Conservation (phyloP, 176 grass and related monocot genomes). For the Avena eriantha region DNA sequence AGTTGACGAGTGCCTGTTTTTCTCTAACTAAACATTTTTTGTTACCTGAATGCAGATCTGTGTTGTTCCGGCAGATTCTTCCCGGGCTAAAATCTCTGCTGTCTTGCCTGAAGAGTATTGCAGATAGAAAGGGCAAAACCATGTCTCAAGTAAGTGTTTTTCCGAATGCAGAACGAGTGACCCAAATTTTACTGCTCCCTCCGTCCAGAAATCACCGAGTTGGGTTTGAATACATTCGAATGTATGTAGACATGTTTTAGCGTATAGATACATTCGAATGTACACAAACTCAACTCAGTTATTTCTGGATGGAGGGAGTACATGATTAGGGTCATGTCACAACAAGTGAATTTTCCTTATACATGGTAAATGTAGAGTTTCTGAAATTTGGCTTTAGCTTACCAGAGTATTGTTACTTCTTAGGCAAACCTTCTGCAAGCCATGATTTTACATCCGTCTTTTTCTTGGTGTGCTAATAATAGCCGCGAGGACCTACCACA, state of each 20-base stretch:
- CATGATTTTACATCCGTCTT: neutral
- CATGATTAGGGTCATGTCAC: neutral
- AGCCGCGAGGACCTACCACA: too few species aligned
- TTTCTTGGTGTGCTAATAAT: too few species aligned
- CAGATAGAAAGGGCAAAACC: conserved; percentile 78
- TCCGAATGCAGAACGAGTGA: neutral
- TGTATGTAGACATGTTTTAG: too few species aligned
- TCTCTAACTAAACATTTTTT: neutral
- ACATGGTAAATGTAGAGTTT: neutral
- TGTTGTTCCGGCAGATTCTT: conserved; percentile 93
- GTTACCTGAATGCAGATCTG: conserved; percentile 49
- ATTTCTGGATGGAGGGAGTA: neutral
- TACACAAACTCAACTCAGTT: too few species aligned
- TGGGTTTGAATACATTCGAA: too few species aligned
- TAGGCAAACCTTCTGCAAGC: neutral
- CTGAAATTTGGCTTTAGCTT: neutral
- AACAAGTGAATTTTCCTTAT: neutral
- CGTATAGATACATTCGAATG: too few species aligned
- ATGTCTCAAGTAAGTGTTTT: conserved; percentile 76
- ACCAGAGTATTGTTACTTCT: neutral
- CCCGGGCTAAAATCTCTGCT: conserved; percentile 79
- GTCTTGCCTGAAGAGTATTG: conserved; percentile 56
- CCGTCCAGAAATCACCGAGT: too few species aligned
- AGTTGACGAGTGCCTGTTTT: neutral
- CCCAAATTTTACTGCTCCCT: neutral